A percentile compares a stretch with the other conserved stretches of the same genome.
Conservation (phyloP, 768 basidiomycete genomes). For the Flagelloscypha sp. region DNA sequence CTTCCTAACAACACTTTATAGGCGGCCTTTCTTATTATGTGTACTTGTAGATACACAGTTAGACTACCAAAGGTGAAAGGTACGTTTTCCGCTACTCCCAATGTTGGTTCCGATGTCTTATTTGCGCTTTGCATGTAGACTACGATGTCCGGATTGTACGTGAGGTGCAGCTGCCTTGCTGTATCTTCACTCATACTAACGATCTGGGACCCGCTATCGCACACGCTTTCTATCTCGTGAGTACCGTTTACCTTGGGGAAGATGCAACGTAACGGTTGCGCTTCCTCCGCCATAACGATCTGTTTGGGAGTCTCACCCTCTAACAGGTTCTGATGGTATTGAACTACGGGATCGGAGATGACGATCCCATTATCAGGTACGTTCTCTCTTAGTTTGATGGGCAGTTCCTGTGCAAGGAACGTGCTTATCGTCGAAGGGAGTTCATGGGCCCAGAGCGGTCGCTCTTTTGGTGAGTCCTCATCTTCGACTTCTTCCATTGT, state of each 20-base stretch:
- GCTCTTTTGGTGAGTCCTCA: no score
- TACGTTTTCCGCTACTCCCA: constrained; percentile 10
- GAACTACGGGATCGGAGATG: no score
- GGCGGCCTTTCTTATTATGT: constrained; percentile 6
- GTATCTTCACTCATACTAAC: constrained; percentile 17
- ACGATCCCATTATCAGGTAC: no score
- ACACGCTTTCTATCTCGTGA: constrained; percentile 13
- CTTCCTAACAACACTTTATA: constrained; percentile 10
- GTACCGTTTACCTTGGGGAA: constrained; percentile 13
- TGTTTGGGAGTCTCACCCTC: constrained; percentile 1
- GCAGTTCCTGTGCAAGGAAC: no score
- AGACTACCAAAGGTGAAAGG: constrained; percentile 4
- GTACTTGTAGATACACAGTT: constrained; percentile 7
- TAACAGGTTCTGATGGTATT: constrained; percentile 4
- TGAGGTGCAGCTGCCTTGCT: constrained; percentile 10
- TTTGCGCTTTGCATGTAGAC: constrained; percentile 20
- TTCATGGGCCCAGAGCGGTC: no score
- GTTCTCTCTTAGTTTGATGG: no score
- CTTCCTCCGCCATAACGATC: constrained; percentile 5
- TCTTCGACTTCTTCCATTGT: no score
- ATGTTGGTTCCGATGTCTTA: constrained; percentile 3
- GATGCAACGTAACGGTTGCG: constrained; percentile 13
- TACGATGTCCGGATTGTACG: constrained; percentile 13
- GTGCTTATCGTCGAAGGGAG: no score
- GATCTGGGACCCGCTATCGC: constrained; percentile 19